These are phyloP conservation scores for Biscogniauxia sp. DNA, from an alignment of 2,329 filamentous ascomycete genomes.

Conservation along the genomic window DNA sequence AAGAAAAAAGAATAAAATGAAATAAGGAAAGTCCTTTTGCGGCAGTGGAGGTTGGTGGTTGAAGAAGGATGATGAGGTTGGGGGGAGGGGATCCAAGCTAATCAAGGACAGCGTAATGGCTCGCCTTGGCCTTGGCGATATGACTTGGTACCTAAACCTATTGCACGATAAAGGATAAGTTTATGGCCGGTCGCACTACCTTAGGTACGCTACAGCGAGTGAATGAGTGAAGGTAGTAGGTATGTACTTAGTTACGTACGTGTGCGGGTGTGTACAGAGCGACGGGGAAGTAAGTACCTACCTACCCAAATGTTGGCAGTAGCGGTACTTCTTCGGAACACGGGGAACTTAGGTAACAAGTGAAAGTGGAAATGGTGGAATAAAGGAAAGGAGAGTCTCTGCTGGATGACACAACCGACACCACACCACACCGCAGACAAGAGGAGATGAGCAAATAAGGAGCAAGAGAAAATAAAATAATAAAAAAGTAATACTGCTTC, in stretches of 20 bases:
- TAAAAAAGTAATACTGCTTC: background rate
- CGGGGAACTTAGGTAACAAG: background rate
- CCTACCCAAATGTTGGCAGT: background rate
- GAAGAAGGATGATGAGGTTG: slow-evolving; percentile 5
- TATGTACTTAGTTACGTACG: too few species aligned
- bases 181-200: too few species aligned
- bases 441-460: too few species aligned
- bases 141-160: background rate
- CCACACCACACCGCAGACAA: too few species aligned
- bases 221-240: background rate
- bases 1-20: background rate
- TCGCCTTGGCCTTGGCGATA: background rate
- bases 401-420: too few species aligned
- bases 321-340: background rate
- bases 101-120: slow-evolving; percentile 1
- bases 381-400: too few species aligned
- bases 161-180: background rate
- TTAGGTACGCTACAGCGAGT: background rate
- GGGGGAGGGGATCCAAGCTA: slow-evolving; percentile 7
- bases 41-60: background rate
- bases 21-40: background rate
- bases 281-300: too few species aligned
- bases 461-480: background rate
- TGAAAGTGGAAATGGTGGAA: background rate
- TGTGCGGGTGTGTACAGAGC: background rate